A percentile compares a stretch with the other conserved stretches of the same genome.
These are phyloP conservation scores for Capsicum pubescens DNA, from an alignment of 257 asterid species.

Conservation along the genomic window DNA sequence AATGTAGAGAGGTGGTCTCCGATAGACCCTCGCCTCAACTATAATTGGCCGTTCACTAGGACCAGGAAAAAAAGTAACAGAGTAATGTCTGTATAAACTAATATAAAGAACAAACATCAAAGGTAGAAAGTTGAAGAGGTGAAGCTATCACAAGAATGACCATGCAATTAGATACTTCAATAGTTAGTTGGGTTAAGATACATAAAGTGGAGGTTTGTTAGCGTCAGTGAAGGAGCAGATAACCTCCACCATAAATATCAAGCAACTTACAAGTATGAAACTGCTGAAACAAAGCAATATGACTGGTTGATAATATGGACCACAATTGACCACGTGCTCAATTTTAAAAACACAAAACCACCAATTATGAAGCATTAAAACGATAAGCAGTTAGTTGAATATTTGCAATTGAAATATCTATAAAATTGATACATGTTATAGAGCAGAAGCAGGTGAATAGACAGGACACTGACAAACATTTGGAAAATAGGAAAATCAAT, in stretches of 20 bases:
- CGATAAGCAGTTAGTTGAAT: not conserved
- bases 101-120: not conserved
- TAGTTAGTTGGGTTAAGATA: conserved; percentile 21
- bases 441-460: not conserved
- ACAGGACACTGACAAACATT: conserved; percentile 4
- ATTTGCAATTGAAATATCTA: not conserved
- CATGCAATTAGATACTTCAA: conserved; percentile 5
- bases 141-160: not conserved
- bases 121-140: not conserved
- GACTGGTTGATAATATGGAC: not conserved
- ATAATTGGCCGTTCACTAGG: not conserved
- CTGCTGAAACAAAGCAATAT: not conserved
- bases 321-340: not conserved
- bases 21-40: not conserved
- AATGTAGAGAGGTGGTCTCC: not conserved
- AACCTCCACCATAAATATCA: conserved; percentile 3
- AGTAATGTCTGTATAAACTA: not conserved
- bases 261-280: conserved; percentile 18
- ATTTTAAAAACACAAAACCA: not conserved
- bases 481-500: conserved; percentile 11
- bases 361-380: conserved; percentile 5
- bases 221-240: not conserved
- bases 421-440: not conserved
- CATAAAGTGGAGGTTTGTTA: not conserved
- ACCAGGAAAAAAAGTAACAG: not conserved